Evolutionary conservation across 768 basidiomycete genomes (phyloP).

Genomic region (Collybia mongolica): DNA sequence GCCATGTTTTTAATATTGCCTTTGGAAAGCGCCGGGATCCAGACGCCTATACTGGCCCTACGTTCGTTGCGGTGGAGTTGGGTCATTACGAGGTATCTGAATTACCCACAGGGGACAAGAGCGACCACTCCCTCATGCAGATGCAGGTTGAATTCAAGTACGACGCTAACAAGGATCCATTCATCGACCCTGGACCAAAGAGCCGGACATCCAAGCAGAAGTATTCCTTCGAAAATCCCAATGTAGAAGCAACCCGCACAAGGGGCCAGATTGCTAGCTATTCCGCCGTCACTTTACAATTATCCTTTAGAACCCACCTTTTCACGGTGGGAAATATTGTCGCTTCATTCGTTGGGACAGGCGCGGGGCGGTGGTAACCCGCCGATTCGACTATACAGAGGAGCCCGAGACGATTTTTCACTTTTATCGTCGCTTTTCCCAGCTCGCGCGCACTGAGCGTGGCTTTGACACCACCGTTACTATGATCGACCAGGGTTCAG

Average conservation of each 20-base stretch:
- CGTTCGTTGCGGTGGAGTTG: no score
- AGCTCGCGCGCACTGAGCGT: slow-evolving; percentile 5
- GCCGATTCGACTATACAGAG: slow-evolving; percentile 18
- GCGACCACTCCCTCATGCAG: no score
- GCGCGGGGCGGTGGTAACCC: slow-evolving; percentile 24
- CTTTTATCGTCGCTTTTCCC: slow-evolving; percentile 25
- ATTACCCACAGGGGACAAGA: no score
- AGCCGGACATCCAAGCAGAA: no score
- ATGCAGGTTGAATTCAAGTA: no score
- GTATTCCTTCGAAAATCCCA: neutral
- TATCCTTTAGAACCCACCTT: slow-evolving; percentile 27
- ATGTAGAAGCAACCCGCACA: neutral
- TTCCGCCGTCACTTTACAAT: neutral
- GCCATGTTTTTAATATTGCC: no score
- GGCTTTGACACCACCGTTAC: slow-evolving; percentile 19
- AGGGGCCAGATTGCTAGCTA: neutral
- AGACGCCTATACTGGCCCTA: no score
- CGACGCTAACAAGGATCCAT: no score
- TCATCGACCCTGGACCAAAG: no score
- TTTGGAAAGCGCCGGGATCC: no score
- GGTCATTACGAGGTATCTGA: no score
- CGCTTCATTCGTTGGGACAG: slow-evolving; percentile 36
- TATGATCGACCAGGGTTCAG: neutral
- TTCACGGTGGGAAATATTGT: slow-evolving; percentile 25
- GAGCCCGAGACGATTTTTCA: slow-evolving; percentile 10